A percentile compares a stretch with the other conserved stretches of the same genome.
Conservation (phyloP, 2,329 filamentous ascomycete genomes). For the Arthrocladium fulminans region DNA sequence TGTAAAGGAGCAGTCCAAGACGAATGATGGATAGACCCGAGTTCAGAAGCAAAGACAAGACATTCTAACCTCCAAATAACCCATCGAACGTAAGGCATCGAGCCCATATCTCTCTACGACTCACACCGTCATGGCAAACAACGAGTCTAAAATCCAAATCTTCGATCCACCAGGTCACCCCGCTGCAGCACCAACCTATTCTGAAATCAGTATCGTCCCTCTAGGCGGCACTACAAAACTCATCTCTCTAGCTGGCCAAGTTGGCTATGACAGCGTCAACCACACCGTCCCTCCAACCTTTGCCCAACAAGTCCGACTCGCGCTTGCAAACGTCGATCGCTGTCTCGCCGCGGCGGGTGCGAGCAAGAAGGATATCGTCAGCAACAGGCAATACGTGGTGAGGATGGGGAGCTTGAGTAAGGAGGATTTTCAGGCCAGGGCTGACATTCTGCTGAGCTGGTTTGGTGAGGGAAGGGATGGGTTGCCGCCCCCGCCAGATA, state of each 20-base stretch:
- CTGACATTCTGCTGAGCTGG: conserved; percentile 10
- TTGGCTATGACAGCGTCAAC: conserved; percentile 9
- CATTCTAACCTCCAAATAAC: no score
- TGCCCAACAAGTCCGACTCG: conserved; percentile 13
- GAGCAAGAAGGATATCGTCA: conserved; percentile 14
- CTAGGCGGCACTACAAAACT: background rate
- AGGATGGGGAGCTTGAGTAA: conserved; percentile 1
- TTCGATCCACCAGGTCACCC: background rate
- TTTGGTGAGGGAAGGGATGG: conserved; percentile 11
- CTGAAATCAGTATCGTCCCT: background rate
- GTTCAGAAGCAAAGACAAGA: no score
- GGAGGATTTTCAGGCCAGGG: conserved; percentile 11
- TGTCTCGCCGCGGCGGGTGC: conserved; percentile 15
- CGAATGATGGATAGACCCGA: no score
- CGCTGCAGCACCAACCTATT: background rate
- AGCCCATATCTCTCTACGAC: no score
- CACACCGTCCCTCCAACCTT: conserved; percentile 6
- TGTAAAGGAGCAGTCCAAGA: no score
- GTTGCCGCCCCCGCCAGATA: conserved; percentile 8
- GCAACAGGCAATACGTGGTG: conserved; percentile 16
- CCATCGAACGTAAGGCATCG: no score
- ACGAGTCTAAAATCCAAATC: background rate
- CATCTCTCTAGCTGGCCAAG: conserved; percentile 11
- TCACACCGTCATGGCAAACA: no score
- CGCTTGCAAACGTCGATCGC: conserved; percentile 13